Conservation (phyloP, 2,329 filamentous ascomycete genomes). For the Myriosclerotinia curreyana region DNA sequence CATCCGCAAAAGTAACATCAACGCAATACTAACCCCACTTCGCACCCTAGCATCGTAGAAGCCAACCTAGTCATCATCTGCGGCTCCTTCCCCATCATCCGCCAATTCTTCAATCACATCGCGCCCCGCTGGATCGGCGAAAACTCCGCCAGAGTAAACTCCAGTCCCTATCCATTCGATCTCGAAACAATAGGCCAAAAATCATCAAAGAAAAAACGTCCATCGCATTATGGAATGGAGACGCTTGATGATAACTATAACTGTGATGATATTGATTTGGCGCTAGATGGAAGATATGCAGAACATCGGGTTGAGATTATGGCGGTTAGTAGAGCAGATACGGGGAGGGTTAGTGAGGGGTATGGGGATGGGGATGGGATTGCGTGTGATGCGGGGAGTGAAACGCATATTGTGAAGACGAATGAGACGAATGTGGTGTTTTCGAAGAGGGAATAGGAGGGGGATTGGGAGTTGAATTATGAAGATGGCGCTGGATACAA, state of each 20-base stretch:
- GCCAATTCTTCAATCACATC: slow-evolving; percentile 13
- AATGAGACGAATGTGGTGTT: not conserved
- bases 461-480: too few species aligned
- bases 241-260: not conserved
- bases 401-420: slow-evolving; percentile 6
- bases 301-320: slow-evolving; percentile 9
- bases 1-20: not conserved
- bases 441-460: not conserved
- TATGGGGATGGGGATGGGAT: not conserved
- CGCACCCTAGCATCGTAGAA: slow-evolving; percentile 10
- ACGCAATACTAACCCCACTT: not conserved
- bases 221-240: not conserved
- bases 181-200: slow-evolving; percentile 17
- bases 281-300: not conserved
- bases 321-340: not conserved
- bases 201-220: slow-evolving; percentile 8
- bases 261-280: not conserved
- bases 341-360: not conserved
- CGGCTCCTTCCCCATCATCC: slow-evolving; percentile 17
- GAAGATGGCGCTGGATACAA: too few species aligned
- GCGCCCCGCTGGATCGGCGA: slow-evolving; percentile 6
- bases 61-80: slow-evolving; percentile 21
- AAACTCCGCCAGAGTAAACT: not conserved
- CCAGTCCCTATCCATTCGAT: not conserved
- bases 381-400: not conserved